Percentiles rank a stretch among this genome's conserved stretches.
phyloP scores from a whole-genome alignment of 176 grass and related monocot species.

The Carex pumila region DNA sequence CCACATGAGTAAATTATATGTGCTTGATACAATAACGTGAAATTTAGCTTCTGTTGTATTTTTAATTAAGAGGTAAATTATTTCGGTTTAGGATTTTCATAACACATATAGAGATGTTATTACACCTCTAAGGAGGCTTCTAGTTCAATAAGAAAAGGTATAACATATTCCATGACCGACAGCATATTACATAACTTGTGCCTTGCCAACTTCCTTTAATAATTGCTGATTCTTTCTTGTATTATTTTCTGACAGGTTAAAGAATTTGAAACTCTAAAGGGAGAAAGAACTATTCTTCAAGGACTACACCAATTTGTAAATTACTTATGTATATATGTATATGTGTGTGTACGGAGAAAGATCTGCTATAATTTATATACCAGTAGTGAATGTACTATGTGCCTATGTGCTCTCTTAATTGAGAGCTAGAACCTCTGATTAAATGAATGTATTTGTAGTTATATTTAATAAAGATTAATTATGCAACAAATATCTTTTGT shows the following conservation, averaged over 20 bases:
- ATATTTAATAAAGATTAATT: neutral
- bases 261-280: slow-evolving; percentile 51
- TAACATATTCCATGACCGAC: neutral
- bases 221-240: neutral
- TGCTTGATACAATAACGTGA: neutral
- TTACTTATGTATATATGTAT: neutral
- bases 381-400: neutral
- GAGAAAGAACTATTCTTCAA: neutral
- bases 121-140: neutral
- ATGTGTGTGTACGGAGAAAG: neutral
- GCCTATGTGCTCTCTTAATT: neutral
- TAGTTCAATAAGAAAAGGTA: neutral
- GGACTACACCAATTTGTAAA: neutral
- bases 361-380: neutral
- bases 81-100: neutral
- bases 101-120: neutral
- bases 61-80: neutral
- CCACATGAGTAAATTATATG: neutral
- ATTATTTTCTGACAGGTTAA: slow-evolving; percentile 31
- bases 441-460: neutral
- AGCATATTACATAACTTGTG: neutral
- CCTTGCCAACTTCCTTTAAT: neutral
- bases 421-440: neutral
- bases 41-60: neutral
- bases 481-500: neutral